phyloP scores from a whole-genome alignment of 164 flowering plant species.

The Chloranthus sessilifolius region DNA sequence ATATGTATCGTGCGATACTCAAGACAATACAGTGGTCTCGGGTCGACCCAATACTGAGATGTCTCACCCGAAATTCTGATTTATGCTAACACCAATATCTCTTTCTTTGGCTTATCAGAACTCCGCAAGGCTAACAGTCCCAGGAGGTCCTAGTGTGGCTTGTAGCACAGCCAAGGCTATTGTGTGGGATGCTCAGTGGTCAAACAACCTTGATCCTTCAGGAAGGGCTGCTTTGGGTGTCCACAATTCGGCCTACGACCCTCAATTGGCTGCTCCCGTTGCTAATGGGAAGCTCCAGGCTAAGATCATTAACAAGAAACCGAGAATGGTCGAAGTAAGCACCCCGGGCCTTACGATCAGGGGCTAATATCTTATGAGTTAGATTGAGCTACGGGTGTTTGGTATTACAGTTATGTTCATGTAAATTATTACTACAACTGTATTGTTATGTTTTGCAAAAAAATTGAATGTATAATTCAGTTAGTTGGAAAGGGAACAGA shows the following conservation, averaged over 20 bases:
- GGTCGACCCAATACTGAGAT: too few species aligned
- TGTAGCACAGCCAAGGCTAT: slow-evolving; percentile 93
- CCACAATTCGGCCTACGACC: slow-evolving; percentile 63
- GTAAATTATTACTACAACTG: too few species aligned
- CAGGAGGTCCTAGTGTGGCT: slow-evolving; percentile 92
- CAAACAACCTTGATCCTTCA: slow-evolving; percentile 85
- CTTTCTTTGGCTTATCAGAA: slow-evolving; percentile 52
- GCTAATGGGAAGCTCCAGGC: slow-evolving; percentile 17
- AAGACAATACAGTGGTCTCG: too few species aligned
- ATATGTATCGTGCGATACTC: too few species aligned
- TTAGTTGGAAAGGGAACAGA: too few species aligned
- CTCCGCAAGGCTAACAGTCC: slow-evolving; percentile 75
- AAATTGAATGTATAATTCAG: too few species aligned
- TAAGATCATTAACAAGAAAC: slow-evolving; percentile 31
- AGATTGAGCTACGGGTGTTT: too few species aligned
- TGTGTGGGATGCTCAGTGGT: slow-evolving; percentile 89
- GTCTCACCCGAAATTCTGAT: too few species aligned
- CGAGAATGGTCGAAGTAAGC: slow-evolving; percentile 36
- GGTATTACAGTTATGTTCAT: too few species aligned
- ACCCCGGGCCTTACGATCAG: slow-evolving; percentile 40
- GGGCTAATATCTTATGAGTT: too few species aligned
- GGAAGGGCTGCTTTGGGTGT: slow-evolving; percentile 93
- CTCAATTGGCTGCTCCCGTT: slow-evolving; percentile 10
- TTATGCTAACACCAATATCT: too few species aligned
- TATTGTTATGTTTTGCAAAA: too few species aligned